A percentile compares a stretch with the other conserved stretches of the same genome.
Conservation (phyloP, 306 rosid genomes). For the Luffa aegyptiaca region DNA sequence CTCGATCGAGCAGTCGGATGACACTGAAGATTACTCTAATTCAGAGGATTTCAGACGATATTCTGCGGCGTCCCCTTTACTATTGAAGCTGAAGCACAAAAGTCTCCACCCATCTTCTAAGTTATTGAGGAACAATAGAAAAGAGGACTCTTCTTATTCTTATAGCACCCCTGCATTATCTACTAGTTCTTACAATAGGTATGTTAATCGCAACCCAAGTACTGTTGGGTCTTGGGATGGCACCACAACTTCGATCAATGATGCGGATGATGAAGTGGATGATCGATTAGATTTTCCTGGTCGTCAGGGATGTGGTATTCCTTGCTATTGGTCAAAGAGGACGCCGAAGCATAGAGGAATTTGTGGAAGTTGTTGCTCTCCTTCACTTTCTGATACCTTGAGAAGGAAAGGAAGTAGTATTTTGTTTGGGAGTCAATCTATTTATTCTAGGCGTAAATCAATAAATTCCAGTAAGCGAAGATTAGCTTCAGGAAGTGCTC, state of each 20-base stretch:
- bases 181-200: conserved; percentile 68
- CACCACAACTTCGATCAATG: conserved; percentile 69
- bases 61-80: conserved; percentile 61
- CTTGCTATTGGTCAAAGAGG: conserved; percentile 90
- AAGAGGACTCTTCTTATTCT: conserved; percentile 79
- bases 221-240: conserved; percentile 94
- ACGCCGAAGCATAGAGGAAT: conserved; percentile 53
- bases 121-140: conserved; percentile 32
- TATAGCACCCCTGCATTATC: conserved; percentile 95
- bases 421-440: conserved; percentile 60
- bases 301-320: conserved; percentile 90
- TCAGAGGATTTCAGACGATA: conserved; percentile 49
- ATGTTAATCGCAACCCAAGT: conserved; percentile 47
- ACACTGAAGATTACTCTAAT: conserved; percentile 51
- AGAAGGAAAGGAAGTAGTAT: conserved; percentile 81
- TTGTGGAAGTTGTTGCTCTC: conserved; percentile 77
- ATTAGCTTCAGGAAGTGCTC: conserved; percentile 48
- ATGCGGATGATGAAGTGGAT: conserved; percentile 63
- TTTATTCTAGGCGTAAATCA: conserved; percentile 40
- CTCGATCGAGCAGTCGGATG: conserved; percentile 62
- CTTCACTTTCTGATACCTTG: conserved; percentile 73
- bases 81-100: conserved; percentile 46
- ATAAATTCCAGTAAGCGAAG: conserved; percentile 46
- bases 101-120: conserved; percentile 49
- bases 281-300: conserved; percentile 64